Base-by-base conservation (phyloP, 352 stramenopile species). In the Phytophthora megakarya region DNA sequence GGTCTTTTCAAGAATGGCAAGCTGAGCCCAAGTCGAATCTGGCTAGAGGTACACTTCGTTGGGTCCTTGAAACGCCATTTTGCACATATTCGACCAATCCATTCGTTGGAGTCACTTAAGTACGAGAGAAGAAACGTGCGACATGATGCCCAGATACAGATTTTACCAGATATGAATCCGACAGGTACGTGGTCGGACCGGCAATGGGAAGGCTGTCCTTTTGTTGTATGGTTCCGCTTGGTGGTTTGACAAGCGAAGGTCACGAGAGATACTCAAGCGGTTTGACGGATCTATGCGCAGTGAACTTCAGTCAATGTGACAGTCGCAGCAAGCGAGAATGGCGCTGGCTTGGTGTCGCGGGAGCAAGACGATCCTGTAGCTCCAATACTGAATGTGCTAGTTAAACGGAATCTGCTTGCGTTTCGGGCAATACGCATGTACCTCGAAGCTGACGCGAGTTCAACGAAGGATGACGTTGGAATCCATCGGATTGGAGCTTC, bases 1-100 rank as follows among this genome's bases (percentile, higher is more conserved):
- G 56, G 52, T 7, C 13, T 53, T 62, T 71, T 68, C 11, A 18
- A 61, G 51, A 68, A 63, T 70, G 60, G 38, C 19, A 43, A 19
- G 19, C n/a, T 52, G 10, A 51, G 10, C 39, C 49, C 32, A 49
- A 50, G 26, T 35, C 21, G 43, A 32, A 6, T 15, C 26, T n/a
- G 5, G 38, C 51, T 59, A 49, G 5, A 1, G 51, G 12, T 30
- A 59, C 51, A 10, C 7, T 43, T 35, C 35, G 10, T 11, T 40
- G 35, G 35, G 12, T 40, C 13, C 35, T 12, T 28, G 51, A 59
- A 38, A 39, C 51, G 51, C 38, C 51, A 7, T 35, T 13, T n/a
- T n/a, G n/a, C n/a, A n/a, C n/a, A 0, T 5, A 15, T 16, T 44
- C 1, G 23, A 39, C 35, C 40, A 46, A 58, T 46, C 15, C 13